A percentile compares a stretch with the other conserved stretches of the same genome.
Conservation (phyloP, 306 rosid species). For the Rosa persica region DNA sequence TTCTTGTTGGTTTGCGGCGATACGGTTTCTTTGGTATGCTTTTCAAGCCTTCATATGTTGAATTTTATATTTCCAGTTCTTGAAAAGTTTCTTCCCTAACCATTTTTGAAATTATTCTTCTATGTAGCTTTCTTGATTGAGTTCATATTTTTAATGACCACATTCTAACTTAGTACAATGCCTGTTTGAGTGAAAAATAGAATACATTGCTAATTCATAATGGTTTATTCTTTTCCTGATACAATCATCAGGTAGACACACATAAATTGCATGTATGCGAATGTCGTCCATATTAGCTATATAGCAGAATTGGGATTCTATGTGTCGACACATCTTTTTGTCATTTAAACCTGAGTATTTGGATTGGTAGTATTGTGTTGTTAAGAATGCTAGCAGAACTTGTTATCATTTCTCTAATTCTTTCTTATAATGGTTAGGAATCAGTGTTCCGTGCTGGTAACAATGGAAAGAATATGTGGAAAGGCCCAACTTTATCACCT, state of each 20-base stretch:
- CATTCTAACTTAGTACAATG: background rate
- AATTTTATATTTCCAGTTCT: background rate
- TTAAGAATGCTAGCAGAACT: conserved; percentile 13
- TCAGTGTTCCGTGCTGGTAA: conserved; percentile 84
- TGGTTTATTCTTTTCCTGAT: background rate
- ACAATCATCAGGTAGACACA: background rate
- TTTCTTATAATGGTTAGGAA: conserved; percentile 23
- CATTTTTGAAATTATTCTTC: background rate
- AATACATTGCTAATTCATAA: background rate
- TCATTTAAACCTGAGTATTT: background rate
- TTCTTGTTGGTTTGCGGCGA: conserved; percentile 55
- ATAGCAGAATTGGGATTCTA: background rate
- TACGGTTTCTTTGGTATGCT: conserved; percentile 69
- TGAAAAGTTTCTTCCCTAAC: background rate
- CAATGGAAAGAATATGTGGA: conserved; percentile 45
- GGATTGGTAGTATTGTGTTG: conserved; percentile 2
- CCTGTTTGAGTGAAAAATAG: no score
- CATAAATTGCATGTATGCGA: background rate
- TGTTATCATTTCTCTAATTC: conserved; percentile 1
- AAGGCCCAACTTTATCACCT: conserved; percentile 48
- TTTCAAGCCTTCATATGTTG: conserved; percentile 1
- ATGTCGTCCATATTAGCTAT: background rate
- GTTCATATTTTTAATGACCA: background rate
- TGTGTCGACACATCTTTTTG: background rate
- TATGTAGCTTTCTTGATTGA: background rate